Base-by-base conservation (phyloP, 805 yeast species). In the Candida suzukii region DNA sequence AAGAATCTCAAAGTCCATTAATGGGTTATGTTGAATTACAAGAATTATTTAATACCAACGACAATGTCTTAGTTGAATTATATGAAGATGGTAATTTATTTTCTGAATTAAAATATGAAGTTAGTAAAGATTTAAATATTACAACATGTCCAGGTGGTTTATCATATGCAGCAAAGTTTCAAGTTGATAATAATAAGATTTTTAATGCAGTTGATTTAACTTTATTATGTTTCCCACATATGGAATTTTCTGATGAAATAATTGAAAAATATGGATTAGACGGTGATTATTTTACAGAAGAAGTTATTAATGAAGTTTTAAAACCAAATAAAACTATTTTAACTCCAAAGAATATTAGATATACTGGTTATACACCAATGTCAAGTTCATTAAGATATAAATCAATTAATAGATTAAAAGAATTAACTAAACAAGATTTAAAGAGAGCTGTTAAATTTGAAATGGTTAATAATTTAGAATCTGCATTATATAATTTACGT, bases 401-500 rank as follows among this genome's bases (percentile, higher is more conserved):
- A 21, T 63, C 81, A 9, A 58, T 63, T 24, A 51, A 61, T 5
- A 78, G 77, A 43, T 66, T 91, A 50, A 60, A 63, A 30, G 63
- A 63, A 16, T 67, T 83, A 57, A 78, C 76, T 43, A 54, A 57
- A 19, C 67, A 67, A 42, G 96, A 88, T 50, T 60, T 63, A 13
- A 76, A 70, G 40, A 69, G 85, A 41, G 61, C 64, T 24, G 61
- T 66, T 40, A 62, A 75, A 32, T 84, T 84, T 35, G 77, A 76
- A 42, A 62, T 74, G 25, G 73, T 76, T 49, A 91, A 90, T 58
- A 62, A 69, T 28, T 70, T 91, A 18, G 98, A 91, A 61, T 71
- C 79, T 18, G 63, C 74, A n/a, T 66, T 88, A 41, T 90, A 91
- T 63, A 72, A 71, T 43, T 68, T 86, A 25, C 76, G 95, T 43